Base-by-base conservation (phyloP, 1,284 basidiomycete species). In the Ustilago sp. region DNA sequence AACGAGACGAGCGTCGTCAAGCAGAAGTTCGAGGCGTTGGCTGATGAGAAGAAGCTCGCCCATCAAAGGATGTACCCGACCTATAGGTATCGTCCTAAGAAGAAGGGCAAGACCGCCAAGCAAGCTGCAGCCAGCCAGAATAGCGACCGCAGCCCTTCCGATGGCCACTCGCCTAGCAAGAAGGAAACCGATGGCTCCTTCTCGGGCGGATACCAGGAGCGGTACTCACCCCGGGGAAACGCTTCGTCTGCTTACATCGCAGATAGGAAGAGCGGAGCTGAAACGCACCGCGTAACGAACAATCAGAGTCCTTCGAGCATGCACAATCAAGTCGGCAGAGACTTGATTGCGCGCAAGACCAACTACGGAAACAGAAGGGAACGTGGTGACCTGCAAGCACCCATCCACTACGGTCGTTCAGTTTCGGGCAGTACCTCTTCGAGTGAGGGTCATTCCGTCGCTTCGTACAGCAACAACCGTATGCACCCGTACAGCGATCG, bases 21-120 rank as follows among this genome's bases (percentile, higher is more conserved):
- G 77, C 87, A 86, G 3, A 80, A 89, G n/a, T 95, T 91, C 83
- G 93, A 94, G 82, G 87, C 88, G n/a, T 86, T 89, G 69, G 92
- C 92, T 0, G 91, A 92, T 53, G 84, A 89, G 56, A 89, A 88
- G 66, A 94, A 94, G 86, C 87, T 88, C 0, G 90, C 92, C 79
- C 76, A 78, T 48, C 71, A 78, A 45, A 53, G 63, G 17, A 68
- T 72, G 64, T 78, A 78, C 15, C 76, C 76, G 11, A 66, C 54
- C 36, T 78, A 78, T 50, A 61, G 72, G 4, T 78, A 78, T 34
- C 63, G 76, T 12, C 76, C 76, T 8, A 66, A 69, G 52, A 77
- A 74, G 71, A 69, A 67, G 54, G 52, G 39, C 23, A 74, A 71
- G 55, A 45, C 23, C 35, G 9, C 48, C 5, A 73, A 73, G 54